A percentile compares a stretch with the other conserved stretches of the same genome.
phyloP scores from a whole-genome alignment of 2,329 filamentous ascomycete species.

The Ramichloridium luteum region DNA sequence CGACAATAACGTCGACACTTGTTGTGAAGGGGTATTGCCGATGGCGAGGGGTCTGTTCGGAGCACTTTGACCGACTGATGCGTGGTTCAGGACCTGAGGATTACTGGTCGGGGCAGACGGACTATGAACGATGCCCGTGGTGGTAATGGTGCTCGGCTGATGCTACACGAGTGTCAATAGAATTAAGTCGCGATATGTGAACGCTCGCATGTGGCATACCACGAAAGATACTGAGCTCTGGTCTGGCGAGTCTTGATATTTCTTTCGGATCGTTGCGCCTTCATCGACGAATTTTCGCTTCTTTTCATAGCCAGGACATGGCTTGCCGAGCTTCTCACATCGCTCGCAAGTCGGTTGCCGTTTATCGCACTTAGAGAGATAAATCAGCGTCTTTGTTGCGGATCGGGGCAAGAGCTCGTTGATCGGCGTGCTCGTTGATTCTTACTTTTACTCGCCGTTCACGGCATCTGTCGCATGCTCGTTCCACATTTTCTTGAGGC shows the following conservation, averaged over 20 bases:
- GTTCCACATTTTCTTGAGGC: conserved; percentile 18
- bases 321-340: conserved; percentile 25
- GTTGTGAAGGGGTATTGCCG: no score
- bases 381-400: no score
- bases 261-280: conserved; percentile 21
- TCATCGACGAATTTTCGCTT: conserved; percentile 26
- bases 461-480: conserved; percentile 25
- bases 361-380: conserved; percentile 20
- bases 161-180: background rate
- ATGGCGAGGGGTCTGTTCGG: no score
- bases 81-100: no score
- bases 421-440: background rate
- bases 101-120: no score
- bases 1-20: no score
- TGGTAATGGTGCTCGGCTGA: no score
- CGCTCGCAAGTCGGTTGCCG: conserved; percentile 20
- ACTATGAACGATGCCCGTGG: no score
- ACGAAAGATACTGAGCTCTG: conserved; percentile 1
- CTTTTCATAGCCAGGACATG: conserved; percentile 26
- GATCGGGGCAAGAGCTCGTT: no score
- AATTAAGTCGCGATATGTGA: no score
- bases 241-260: conserved; percentile 17
- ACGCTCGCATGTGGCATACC: no score
- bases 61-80: no score
- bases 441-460: conserved; percentile 24